A percentile compares a stretch with the other conserved stretches of the same genome.
These are phyloP conservation scores for Penicillium parvum DNA, from an alignment of 495 filamentous ascomycete genomes.

Conservation along the genomic window DNA sequence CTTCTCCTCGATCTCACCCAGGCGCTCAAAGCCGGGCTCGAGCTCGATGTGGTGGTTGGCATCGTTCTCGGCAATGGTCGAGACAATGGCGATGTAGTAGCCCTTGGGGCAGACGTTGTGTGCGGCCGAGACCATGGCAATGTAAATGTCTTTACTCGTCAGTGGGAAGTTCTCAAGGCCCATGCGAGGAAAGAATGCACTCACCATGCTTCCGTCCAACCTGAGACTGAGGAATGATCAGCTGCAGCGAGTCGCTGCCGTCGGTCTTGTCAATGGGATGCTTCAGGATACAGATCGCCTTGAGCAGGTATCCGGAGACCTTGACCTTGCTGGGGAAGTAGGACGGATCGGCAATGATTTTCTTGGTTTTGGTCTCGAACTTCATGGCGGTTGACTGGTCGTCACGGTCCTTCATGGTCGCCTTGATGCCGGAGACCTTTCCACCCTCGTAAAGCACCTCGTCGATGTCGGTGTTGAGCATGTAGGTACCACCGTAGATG, in stretches of 20 bases:
- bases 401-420: constrained; percentile 83
- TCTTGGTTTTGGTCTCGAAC: constrained; percentile 91
- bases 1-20: constrained; percentile 93
- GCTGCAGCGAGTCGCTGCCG: constrained; percentile 83
- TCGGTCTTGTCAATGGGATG: constrained; percentile 88
- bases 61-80: constrained; percentile 87
- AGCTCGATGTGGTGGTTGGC: constrained; percentile 95
- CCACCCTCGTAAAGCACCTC: constrained; percentile 76
- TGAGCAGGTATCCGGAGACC: constrained; percentile 82
- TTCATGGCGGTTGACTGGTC: constrained; percentile 80
- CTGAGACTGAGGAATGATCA: constrained; percentile 97
- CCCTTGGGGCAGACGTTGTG: constrained; percentile 99
- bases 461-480: constrained; percentile 92
- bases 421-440: constrained; percentile 90
- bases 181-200: constrained; percentile 12
- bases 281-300: constrained; percentile 95
- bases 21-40: constrained; percentile 85
- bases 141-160: constrained; percentile 77
- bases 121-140: constrained; percentile 89
- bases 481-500: constrained; percentile 98
- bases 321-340: constrained; percentile 91
- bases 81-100: constrained; percentile 98
- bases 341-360: constrained; percentile 92
- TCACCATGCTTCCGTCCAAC: constrained; percentile 90
- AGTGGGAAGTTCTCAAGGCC: constrained; percentile 13